phyloP scores from a whole-genome alignment of 108 stramenopile species.

The Cyclotella atomus region DNA sequence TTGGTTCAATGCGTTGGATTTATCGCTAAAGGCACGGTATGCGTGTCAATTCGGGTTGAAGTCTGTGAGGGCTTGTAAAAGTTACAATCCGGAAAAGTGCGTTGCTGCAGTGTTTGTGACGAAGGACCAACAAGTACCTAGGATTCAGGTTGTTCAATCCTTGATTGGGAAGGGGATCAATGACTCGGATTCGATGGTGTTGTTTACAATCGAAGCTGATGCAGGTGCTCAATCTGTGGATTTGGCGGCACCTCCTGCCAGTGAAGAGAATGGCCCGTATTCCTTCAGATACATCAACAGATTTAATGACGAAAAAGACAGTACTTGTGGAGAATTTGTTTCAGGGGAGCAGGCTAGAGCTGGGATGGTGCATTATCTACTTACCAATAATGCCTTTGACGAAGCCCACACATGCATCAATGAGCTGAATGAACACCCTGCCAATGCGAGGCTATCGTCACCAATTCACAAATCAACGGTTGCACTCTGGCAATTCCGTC shows the following conservation, averaged over 20 bases:
- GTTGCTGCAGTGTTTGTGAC: conserved; percentile 32
- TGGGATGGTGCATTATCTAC: conserved; percentile 55
- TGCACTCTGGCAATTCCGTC: conserved; percentile 52
- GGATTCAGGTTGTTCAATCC: conserved; percentile 26
- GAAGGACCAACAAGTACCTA: conserved; percentile 5
- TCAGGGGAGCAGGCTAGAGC: conserved; percentile 22
- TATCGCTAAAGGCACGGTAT: conserved; percentile 19
- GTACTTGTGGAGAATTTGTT: conserved; percentile 28
- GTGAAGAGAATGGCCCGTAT: conserved; percentile 14
- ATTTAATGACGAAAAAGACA: neutral
- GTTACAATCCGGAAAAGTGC: conserved; percentile 15
- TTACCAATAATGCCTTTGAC: conserved; percentile 44
- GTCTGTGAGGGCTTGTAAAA: conserved; percentile 16
- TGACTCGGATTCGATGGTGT: conserved; percentile 15
- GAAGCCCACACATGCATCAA: conserved; percentile 47
- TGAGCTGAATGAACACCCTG: conserved; percentile 11
- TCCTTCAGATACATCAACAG: conserved; percentile 19
- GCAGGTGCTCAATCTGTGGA: neutral
- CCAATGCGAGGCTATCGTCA: conserved; percentile 29
- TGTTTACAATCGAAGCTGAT: conserved; percentile 24
- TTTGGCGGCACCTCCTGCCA: neutral
- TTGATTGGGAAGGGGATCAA: conserved; percentile 10
- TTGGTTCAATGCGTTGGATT: conserved; percentile 34
- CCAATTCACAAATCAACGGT: conserved; percentile 60
- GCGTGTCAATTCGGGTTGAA: neutral